Base-by-base conservation (phyloP, 352 stramenopile genomes). In the Phytopythium ostracodes region DNA sequence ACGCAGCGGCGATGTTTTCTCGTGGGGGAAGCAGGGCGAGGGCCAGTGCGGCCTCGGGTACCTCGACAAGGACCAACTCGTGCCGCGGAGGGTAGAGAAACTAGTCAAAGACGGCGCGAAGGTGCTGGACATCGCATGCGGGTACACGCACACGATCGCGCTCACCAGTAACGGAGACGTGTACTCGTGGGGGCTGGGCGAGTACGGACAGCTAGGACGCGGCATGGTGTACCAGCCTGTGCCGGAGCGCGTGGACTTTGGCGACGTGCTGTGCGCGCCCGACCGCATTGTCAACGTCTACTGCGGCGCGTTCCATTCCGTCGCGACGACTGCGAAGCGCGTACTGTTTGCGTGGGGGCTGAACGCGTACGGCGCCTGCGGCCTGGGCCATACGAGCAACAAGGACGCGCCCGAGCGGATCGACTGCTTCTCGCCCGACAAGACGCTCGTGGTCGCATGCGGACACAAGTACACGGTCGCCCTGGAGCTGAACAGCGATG, bases 141-240 rank as follows among this genome's bases (percentile, higher is more conserved):
- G 89, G 20, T 92, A 95, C 65, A 97, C 84, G 12, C 91, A 98
- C 70, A 97, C 87, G 0, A 54, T 96, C 18, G 88, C 88, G 17
- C 64, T 97, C 15, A 89, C 87, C 1, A 79, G 72, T 1, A 72
- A 68, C 29, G 87, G 88, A 6, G 84, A 97, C 43, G 64, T 97
- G 20, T 96, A 90, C 66, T 93, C 88, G 15, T 97, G 88, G 89
- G 92, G 92, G 38, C 67, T 92, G 6, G 92, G 92, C 27, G 88
- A 97, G 59, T 97, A 97, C 60, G 92, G 92, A 0, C 79, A 96
- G 40, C 81, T 97, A 18, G 92, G 92, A 7, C 94, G 95, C 55
- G 88, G 89, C 0, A 79, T 89, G 50, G 84, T 94, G 8, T 94
- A 94, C 63, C 83, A 94, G 52, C 85, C 85, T 0, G 47, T 92